Evolutionary conservation across 257 asterid species (phyloP).

Genomic region (Solanum peruvianum): DNA sequence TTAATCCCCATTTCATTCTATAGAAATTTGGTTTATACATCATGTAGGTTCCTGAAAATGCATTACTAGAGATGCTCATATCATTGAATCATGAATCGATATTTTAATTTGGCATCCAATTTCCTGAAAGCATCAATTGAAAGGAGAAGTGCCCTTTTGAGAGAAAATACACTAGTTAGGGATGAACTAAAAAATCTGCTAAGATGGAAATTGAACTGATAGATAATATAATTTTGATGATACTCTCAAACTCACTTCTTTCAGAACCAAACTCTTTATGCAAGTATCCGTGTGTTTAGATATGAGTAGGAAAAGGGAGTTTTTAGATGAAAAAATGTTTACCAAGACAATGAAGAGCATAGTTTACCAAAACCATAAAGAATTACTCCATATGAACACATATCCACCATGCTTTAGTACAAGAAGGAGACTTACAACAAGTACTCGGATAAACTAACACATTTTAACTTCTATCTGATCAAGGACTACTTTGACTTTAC

Average conservation of each 20-base stretch:
- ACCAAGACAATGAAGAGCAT: neutral
- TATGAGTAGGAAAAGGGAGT: neutral
- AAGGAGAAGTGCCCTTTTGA: neutral
- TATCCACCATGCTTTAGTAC: neutral
- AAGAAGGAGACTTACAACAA: neutral
- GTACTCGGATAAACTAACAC: neutral
- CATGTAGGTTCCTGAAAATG: neutral
- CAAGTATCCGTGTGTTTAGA: neutral
- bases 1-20: neutral
- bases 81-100: neutral
- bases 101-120: neutral
- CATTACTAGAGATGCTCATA: neutral
- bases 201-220: neutral
- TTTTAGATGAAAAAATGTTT: neutral
- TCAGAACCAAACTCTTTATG: neutral
- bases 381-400: neutral
- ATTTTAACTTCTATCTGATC: neutral
- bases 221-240: neutral
- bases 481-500: conserved; percentile 12
- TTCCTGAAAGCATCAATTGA: neutral
- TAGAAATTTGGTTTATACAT: neutral
- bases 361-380: neutral
- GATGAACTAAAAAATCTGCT: neutral
- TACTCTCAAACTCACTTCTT: neutral
- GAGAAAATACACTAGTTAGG: neutral